Percentiles rank a stretch among this genome's conserved stretches.
Conservation (phyloP, 2,329 filamentous ascomycete species). For the Alternaria hordeiaustralica region DNA sequence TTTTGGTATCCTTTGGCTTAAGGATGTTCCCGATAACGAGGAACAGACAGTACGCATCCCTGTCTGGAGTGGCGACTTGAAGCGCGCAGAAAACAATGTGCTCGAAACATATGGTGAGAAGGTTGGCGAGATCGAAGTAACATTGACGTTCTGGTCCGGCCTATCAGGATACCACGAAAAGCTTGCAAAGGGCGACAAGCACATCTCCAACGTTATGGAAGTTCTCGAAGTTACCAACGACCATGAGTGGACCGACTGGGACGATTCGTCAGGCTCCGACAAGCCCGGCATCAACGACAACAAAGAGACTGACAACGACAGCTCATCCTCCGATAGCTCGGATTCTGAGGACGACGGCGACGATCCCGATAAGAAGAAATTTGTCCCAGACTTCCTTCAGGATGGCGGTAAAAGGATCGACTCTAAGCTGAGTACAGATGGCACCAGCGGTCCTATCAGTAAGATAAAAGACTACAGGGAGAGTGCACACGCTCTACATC, state of each 20-base stretch:
- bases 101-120: constrained; percentile 62
- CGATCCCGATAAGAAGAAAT: constrained; percentile 24
- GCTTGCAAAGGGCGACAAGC: constrained; percentile 61
- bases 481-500: constrained; percentile 37
- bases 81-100: constrained; percentile 58
- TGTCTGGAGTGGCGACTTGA: constrained; percentile 71
- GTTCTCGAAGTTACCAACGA: constrained; percentile 68
- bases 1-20: constrained; percentile 71
- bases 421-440: constrained; percentile 36
- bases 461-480: constrained; percentile 62
- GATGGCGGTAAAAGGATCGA: constrained; percentile 27
- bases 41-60: constrained; percentile 64
- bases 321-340: constrained; percentile 23
- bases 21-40: constrained; percentile 73
- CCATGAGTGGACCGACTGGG: constrained; percentile 55
- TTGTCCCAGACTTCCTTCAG: constrained; percentile 33
- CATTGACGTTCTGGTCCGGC: constrained; percentile 66
- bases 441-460: constrained; percentile 57
- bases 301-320: constrained; percentile 45
- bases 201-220: constrained; percentile 67
- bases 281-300: constrained; percentile 16
- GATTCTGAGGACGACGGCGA: constrained; percentile 31
- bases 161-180: constrained; percentile 65
- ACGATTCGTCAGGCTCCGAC: constrained; percentile 34
- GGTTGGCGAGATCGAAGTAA: constrained; percentile 65